A percentile compares a stretch with the other conserved stretches of the same genome.
phyloP scores from a whole-genome alignment of 805 yeast species.

The Candida tibetensis region DNA sequence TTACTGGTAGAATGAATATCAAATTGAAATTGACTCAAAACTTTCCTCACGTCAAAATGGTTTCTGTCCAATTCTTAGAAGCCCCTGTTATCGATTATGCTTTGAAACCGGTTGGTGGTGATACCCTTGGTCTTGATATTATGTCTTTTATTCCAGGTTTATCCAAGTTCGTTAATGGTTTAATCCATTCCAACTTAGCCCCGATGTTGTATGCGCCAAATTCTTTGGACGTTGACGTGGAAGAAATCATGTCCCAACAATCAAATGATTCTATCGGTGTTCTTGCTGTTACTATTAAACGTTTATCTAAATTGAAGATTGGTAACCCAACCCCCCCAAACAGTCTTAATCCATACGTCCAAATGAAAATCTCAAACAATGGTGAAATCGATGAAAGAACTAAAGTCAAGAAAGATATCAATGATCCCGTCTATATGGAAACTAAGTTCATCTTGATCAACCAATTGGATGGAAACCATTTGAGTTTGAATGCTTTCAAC shows the following conservation, averaged over 20 bases:
- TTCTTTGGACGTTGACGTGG: constrained; percentile 71
- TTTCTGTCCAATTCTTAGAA: constrained; percentile 69
- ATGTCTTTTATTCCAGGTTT: constrained; percentile 84
- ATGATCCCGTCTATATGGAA: constrained; percentile 65
- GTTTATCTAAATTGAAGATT: constrained; percentile 48
- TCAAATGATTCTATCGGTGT: constrained; percentile 69
- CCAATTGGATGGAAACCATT: constrained; percentile 50
- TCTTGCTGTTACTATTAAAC: constrained; percentile 58
- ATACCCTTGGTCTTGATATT: constrained; percentile 79
- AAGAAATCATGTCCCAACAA: constrained; percentile 62
- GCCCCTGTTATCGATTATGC: constrained; percentile 78
- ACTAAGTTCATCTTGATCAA: constrained; percentile 58
- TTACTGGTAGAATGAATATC: constrained; percentile 65
- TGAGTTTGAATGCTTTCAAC: constrained; percentile 54
- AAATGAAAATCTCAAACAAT: constrained; percentile 35
- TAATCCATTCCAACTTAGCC: constrained; percentile 66
- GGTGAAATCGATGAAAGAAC: constrained; percentile 51
- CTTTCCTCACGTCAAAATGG: constrained; percentile 77
- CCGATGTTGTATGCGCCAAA: constrained; percentile 85
- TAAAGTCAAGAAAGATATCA: constrained; percentile 53
- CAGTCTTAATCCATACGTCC: constrained; percentile 56
- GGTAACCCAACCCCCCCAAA: constrained; percentile 41
- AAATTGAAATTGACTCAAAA: constrained; percentile 57
- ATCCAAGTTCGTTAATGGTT: constrained; percentile 63
- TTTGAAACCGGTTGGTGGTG: constrained; percentile 86